Evolutionary conservation across 257 asterid genomes (phyloP).

Genomic region (Datura wrightii): DNA sequence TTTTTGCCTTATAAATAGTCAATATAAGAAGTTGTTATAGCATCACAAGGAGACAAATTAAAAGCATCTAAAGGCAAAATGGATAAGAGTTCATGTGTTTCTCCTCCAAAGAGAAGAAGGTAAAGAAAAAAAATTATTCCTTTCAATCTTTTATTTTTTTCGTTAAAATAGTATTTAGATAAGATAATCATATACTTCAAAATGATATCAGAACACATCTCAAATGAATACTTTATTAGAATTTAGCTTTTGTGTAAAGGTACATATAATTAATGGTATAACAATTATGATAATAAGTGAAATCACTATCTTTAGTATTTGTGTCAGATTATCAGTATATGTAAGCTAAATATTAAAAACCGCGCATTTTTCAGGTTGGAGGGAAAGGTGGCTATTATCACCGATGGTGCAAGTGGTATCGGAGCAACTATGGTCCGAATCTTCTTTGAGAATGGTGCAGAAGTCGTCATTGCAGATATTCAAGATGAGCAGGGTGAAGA

Average conservation of each 20-base stretch:
- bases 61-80: neutral
- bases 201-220: neutral
- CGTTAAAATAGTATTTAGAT: neutral
- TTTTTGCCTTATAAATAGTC: neutral
- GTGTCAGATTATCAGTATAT: neutral
- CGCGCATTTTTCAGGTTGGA: neutral
- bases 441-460: neutral
- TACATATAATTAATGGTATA: too few relatives aligned
- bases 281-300: too few relatives aligned
- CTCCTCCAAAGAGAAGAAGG: neutral
- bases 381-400: neutral
- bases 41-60: neutral
- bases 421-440: neutral
- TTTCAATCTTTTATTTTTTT: neutral
- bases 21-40: neutral
- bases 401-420: slow-evolving; percentile 1
- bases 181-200: neutral
- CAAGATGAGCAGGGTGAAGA: neutral
- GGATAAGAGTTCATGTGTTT: neutral
- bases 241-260: neutral
- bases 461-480: neutral
- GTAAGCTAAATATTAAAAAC: neutral
- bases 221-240: neutral
- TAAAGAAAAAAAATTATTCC: neutral
- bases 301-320: too few relatives aligned